Evolutionary conservation across 176 grass and related monocot species (phyloP).

Genomic region (Bothriochloa decipiens): DNA sequence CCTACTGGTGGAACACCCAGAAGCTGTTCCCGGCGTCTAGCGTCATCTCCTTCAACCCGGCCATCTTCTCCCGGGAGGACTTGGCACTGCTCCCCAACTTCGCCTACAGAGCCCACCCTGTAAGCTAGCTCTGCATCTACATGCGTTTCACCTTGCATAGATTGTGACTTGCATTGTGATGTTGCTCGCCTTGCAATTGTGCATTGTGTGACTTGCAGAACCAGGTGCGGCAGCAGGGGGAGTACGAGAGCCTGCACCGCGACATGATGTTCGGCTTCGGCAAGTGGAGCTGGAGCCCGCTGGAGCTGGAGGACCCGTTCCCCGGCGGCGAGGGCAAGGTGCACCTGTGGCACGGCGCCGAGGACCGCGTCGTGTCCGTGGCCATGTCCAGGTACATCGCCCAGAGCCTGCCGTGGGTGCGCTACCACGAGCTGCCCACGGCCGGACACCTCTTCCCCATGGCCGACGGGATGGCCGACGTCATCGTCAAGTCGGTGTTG

Average conservation of each 20-base stretch:
- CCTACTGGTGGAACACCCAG: slow-evolving; percentile 95
- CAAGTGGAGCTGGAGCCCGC: slow-evolving; percentile 69
- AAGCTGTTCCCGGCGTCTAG: slow-evolving; percentile 75
- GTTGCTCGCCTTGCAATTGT: too few species aligned
- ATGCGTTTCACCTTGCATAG: background rate
- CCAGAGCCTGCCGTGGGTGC: slow-evolving; percentile 68
- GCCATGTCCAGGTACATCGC: slow-evolving; percentile 62
- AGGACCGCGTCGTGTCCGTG: slow-evolving; percentile 79
- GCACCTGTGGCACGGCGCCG: slow-evolving; percentile 82
- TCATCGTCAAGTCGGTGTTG: slow-evolving; percentile 66
- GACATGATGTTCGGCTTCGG: slow-evolving; percentile 78
- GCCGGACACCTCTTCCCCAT: slow-evolving; percentile 73
- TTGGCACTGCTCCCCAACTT: slow-evolving; percentile 50
- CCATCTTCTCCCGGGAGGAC: slow-evolving; percentile 50
- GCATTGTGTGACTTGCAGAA: background rate
- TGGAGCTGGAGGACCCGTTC: slow-evolving; percentile 82
- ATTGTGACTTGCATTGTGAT: too few species aligned
- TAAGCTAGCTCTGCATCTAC: background rate
- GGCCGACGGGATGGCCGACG: slow-evolving; percentile 61
- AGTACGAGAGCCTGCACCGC: slow-evolving; percentile 57
- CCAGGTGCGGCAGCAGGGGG: slow-evolving; percentile 67
- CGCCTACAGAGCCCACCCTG: slow-evolving; percentile 34
- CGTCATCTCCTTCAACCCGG: slow-evolving; percentile 49
- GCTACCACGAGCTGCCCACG: slow-evolving; percentile 77
- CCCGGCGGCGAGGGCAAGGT: slow-evolving; percentile 59